Evolutionary conservation across 2,329 filamentous ascomycete species (phyloP), one percentile per base, ranked within the genome.

Genomic region (Tolypocladium tropicale): DNA sequence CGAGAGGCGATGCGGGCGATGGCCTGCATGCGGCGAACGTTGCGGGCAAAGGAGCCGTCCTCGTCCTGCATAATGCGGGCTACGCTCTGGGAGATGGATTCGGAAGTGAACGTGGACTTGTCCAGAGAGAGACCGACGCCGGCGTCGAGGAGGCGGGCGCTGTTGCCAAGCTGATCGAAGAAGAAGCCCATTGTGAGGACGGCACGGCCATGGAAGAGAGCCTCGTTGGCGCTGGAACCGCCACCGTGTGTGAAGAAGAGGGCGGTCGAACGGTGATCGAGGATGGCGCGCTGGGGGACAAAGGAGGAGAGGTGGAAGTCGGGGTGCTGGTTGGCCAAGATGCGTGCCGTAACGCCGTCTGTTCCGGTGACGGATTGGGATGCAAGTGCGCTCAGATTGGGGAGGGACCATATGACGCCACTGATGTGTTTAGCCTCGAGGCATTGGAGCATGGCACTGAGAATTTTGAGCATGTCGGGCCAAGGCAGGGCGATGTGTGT

Each of bases 171-270:
- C 57, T 77, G 75, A 53, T 76, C 75, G 36, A 71, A 73, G 63
- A 72, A 76, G 57, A 72, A 68, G 0, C 67, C 67, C 23, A 76
- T 63, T 1, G 60, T 56, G 0, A 77, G 57, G 53, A 73, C 65
- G 0, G 69, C 68, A 1, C 62, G 69, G 0, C 72, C 73, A 52
- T 75, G 72, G 56, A 68, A 76, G 2, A 71, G 56, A 2, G 65
- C 67, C 59, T 76, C 74, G 51, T 76, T 76, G 33, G 70, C 72
- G 36, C 68, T 72, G 14, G 69, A 72, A 0, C 68, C 68, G 6
- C 74, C 74, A 3, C 70, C 74, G 49, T 76, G 74, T 0, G 71
- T 76, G 33, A 74, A 63, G 59, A 70, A 76, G 32, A 76, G 57
- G 7, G 56, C 58, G 16, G 68, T 72, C 23, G 61, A 60, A 0